These are phyloP conservation scores for Sphagnum fallax DNA, from an alignment of 228 moss, liverwort and hornwort species.

Conservation along the genomic window DNA sequence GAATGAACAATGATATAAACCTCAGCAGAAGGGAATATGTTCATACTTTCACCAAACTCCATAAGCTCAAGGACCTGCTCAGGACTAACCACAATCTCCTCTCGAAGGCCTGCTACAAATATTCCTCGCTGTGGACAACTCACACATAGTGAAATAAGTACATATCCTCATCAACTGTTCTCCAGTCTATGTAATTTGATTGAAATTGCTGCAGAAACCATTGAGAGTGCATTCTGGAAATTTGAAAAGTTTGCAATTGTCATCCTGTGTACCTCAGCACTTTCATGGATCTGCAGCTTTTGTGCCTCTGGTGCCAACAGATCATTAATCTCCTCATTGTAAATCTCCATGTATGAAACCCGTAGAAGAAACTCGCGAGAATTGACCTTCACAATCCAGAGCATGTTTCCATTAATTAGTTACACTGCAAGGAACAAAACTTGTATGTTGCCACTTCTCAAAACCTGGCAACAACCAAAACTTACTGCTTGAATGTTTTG, in stretches of 20 bases:
- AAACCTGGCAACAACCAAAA: too few relatives aligned
- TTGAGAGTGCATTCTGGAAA: too few relatives aligned
- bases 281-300: conserved; percentile 94
- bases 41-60: conserved; percentile 76
- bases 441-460: too few relatives aligned
- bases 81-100: conserved; percentile 82
- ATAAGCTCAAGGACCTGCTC: conserved; percentile 82
- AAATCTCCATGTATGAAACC: conserved; percentile 97
- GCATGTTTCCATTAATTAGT: too few relatives aligned
- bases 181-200: too few relatives aligned
- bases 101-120: conserved; percentile 86
- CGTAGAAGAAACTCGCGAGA: conserved; percentile 83
- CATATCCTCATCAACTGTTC: too few relatives aligned
- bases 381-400: conserved; percentile 29
- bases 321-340: conserved; percentile 97
- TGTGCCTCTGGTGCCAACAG: conserved; percentile 86
- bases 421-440: too few relatives aligned
- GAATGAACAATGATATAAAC: too few relatives aligned
- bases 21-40: too few relatives aligned
- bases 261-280: conserved; percentile 47
- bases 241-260: too few relatives aligned
- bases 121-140: conserved; percentile 67
- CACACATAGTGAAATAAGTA: neutral
- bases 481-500: conserved; percentile 60
- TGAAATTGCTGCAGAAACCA: too few relatives aligned